Conservation (phyloP, 331 rosid species). For the Malus hybrid region DNA sequence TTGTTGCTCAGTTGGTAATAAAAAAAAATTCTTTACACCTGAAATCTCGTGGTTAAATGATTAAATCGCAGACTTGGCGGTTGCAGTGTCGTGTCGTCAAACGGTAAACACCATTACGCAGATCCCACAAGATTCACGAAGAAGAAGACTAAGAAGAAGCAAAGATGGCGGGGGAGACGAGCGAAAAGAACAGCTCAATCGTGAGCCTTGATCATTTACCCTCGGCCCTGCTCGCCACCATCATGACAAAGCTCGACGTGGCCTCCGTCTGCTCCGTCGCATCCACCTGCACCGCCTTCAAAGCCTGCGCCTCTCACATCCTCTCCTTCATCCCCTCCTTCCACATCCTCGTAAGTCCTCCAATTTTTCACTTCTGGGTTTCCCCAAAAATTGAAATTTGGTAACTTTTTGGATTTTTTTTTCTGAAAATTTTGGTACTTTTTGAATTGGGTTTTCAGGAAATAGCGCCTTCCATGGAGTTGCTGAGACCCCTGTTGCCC, state of each 20-base stretch:
- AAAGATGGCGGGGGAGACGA: conserved; percentile 25
- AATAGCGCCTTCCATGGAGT: conserved; percentile 52
- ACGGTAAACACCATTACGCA: too few species aligned
- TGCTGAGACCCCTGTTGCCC: conserved; percentile 63
- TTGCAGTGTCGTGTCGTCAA: neutral
- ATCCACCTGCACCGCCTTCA: conserved; percentile 61
- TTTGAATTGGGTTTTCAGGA: conserved; percentile 32
- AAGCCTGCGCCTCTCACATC: conserved; percentile 48
- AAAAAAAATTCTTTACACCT: too few species aligned
- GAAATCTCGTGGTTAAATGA: too few species aligned
- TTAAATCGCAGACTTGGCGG: neutral
- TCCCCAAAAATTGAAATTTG: neutral
- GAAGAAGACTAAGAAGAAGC: neutral
- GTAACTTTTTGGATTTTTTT: neutral
- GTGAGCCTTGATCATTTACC: conserved; percentile 59
- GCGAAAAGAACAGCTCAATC: neutral
- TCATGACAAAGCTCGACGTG: conserved; percentile 75
- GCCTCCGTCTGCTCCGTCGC: conserved; percentile 71
- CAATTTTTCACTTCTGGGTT: neutral
- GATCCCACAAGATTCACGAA: neutral
- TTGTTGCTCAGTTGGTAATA: too few species aligned
- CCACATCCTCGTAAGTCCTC: conserved; percentile 57
- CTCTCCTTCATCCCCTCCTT: conserved; percentile 62
- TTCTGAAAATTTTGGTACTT: neutral
- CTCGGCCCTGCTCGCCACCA: conserved; percentile 42